Evolutionary conservation across 2,329 filamentous ascomycete genomes (phyloP).

Genomic region (Coniochaeta ligniaria): DNA sequence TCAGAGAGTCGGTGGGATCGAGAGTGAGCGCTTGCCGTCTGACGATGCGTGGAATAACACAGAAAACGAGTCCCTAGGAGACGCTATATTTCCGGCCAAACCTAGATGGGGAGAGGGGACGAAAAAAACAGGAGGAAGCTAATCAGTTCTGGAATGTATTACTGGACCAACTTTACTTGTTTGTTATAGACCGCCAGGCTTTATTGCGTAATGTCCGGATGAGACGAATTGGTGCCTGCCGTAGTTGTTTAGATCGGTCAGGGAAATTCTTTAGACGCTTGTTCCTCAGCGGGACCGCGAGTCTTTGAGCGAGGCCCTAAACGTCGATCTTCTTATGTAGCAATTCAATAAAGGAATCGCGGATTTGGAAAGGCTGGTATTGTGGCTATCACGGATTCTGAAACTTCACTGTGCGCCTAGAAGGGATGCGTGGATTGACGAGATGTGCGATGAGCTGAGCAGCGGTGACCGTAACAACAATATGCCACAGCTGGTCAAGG

Average conservation of each 20-base stretch:
- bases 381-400: conserved; percentile 76
- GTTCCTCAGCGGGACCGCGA: conserved; percentile 80
- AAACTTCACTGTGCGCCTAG: conserved; percentile 95
- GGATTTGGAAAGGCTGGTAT: conserved; percentile 73
- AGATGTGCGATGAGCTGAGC: conserved; percentile 76
- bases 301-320: conserved; percentile 74
- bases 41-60: conserved; percentile 28
- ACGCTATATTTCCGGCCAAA: conserved; percentile 83
- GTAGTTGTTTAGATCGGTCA: conserved; percentile 69
- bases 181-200: conserved; percentile 43
- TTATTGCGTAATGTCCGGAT: conserved; percentile 16
- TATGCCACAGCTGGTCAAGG: conserved; percentile 64
- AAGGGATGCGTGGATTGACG: conserved; percentile 84
- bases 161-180: conserved; percentile 45
- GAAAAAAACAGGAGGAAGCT: conserved; percentile 69
- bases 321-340: conserved; percentile 84
- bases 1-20: conserved; percentile 32
- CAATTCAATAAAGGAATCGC: conserved; percentile 81
- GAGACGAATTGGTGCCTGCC: conserved; percentile 58
- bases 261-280: conserved; percentile 81
- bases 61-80: conserved; percentile 31
- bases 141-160: conserved; percentile 75
- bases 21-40: conserved; percentile 22
- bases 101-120: conserved; percentile 77
- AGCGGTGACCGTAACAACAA: conserved; percentile 67